A percentile compares a stretch with the other conserved stretches of the same genome.
Evolutionary conservation across 176 grass and related monocot genomes (phyloP).

Genomic region (Melocanna baccifera): DNA sequence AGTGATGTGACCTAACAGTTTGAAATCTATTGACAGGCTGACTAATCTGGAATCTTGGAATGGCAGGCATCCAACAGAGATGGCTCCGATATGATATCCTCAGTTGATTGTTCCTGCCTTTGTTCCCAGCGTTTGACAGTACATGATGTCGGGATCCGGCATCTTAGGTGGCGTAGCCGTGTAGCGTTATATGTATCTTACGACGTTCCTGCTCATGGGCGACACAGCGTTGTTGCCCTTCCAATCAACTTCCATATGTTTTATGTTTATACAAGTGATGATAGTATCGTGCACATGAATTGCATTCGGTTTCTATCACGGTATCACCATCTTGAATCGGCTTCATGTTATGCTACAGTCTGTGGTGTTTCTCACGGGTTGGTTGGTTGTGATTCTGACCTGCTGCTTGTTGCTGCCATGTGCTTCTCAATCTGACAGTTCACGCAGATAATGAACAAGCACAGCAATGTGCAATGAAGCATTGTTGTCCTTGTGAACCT

Average conservation of each 20-base stretch:
- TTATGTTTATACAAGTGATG: neutral
- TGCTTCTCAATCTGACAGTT: neutral
- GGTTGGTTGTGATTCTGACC: neutral
- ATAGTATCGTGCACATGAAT: neutral
- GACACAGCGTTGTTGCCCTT: neutral
- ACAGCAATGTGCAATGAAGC: neutral
- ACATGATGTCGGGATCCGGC: neutral
- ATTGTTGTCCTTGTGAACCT: neutral
- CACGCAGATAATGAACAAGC: neutral
- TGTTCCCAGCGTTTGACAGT: neutral
- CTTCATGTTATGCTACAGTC: neutral
- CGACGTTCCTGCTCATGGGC: neutral
- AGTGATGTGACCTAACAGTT: neutral
- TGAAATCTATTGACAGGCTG: conserved; percentile 35
- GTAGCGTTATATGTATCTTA: neutral
- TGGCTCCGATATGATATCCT: neutral
- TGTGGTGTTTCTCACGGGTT: neutral
- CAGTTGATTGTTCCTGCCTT: neutral
- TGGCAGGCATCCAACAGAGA: neutral
- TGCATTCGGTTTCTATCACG: neutral
- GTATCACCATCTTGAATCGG: too few relatives aligned
- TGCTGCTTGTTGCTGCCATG: neutral
- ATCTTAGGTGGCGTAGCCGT: neutral
- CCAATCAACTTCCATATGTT: neutral
- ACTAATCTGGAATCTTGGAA: neutral